A percentile compares a stretch with the other conserved stretches of the same genome.
Conservation (phyloP, 352 stramenopile genomes). For the Phytopythium sindhum region DNA sequence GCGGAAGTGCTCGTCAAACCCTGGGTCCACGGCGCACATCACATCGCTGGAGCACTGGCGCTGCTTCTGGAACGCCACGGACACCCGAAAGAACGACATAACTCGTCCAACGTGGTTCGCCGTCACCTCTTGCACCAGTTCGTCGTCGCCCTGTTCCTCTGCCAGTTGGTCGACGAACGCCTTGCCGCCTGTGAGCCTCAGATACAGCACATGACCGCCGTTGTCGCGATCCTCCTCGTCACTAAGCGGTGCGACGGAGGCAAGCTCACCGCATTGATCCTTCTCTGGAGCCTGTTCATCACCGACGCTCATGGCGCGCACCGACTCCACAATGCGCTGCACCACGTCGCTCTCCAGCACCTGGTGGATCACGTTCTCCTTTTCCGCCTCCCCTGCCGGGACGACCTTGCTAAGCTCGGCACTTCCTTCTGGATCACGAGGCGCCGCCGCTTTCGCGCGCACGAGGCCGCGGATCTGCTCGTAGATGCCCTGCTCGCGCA, state of each 20-base stretch:
- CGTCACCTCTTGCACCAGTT: constrained; percentile 8
- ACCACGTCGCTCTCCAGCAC: constrained; percentile 74
- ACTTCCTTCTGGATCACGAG: not conserved
- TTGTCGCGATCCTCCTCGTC: constrained; percentile 6
- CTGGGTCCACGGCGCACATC: constrained; percentile 48
- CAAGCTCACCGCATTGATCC: not conserved
- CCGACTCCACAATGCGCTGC: constrained; percentile 53
- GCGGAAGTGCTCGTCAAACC: constrained; percentile 69
- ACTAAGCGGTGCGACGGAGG: not conserved
- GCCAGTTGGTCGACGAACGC: constrained; percentile 77
- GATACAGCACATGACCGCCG: constrained; percentile 35
- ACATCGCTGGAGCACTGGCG: constrained; percentile 43
- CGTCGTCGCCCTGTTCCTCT: constrained; percentile 19
- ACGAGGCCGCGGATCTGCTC: constrained; percentile 68
- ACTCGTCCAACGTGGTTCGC: constrained; percentile 40
- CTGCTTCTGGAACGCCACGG: constrained; percentile 55
- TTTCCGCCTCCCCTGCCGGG: not conserved
- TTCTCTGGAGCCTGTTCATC: not conserved
- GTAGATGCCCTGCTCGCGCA: constrained; percentile 76
- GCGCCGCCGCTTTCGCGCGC: constrained; percentile 18
- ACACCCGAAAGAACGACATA: constrained; percentile 48
- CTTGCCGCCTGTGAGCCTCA: constrained; percentile 51
- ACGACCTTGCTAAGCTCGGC: not conserved
- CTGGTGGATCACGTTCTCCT: constrained; percentile 40
- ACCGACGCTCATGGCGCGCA: constrained; percentile 23